Conservation (phyloP, 441 rosid genomes). For the Gossypium lobatum region DNA sequence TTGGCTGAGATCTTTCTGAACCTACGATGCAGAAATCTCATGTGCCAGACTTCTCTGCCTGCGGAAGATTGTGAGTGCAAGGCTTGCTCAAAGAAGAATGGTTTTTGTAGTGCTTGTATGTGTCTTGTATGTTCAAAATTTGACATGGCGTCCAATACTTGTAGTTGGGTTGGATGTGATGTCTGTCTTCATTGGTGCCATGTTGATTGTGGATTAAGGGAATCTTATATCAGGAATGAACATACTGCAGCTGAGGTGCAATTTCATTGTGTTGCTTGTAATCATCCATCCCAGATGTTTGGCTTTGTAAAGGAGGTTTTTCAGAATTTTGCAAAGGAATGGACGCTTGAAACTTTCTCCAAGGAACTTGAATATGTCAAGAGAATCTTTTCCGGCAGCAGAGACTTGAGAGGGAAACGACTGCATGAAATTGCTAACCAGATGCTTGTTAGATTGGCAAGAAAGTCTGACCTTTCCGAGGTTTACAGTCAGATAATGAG, state of each 20-base stretch:
- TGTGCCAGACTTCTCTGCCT: constrained; percentile 64
- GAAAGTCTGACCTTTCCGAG: constrained; percentile 56
- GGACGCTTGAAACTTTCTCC: constrained; percentile 65
- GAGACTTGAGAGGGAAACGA: constrained; percentile 74
- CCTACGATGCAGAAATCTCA: constrained; percentile 71
- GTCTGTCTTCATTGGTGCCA: constrained; percentile 98
- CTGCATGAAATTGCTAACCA: constrained; percentile 71
- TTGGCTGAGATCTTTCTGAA: constrained; percentile 87
- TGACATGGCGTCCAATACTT: constrained; percentile 92
- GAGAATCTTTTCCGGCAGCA: constrained; percentile 76
- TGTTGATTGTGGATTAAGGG: constrained; percentile 80
- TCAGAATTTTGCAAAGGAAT: constrained; percentile 69
- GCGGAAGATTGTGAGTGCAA: constrained; percentile 66
- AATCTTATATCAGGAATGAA: constrained; percentile 79
- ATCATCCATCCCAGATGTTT: constrained; percentile 99
- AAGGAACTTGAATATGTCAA: constrained; percentile 85
- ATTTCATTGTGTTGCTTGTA: constrained; percentile 90
- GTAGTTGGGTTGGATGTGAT: constrained; percentile 99
- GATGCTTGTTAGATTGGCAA: constrained; percentile 57
- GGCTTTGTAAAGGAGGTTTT: constrained; percentile 98
- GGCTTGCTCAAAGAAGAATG: constrained; percentile 76
- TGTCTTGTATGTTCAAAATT: constrained; percentile 92
- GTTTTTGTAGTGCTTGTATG: constrained; percentile 96
- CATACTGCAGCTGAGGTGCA: constrained; percentile 75
- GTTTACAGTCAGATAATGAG: constrained; percentile 48